Conservation (phyloP, 177 flowering plant species). For the Tripterygium wilfordii region DNA sequence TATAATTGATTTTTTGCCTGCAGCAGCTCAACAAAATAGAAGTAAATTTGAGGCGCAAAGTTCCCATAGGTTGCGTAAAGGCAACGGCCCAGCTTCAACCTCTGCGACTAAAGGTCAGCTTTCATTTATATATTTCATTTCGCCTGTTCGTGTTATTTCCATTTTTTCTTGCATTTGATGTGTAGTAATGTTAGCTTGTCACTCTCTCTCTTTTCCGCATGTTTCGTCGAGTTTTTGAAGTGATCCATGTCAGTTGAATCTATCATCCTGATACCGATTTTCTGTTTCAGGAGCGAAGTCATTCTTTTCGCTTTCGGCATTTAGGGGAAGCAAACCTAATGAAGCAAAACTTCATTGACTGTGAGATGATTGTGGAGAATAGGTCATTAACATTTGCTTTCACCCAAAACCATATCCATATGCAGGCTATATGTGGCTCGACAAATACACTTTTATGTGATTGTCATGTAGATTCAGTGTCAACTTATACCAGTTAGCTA, state of each 20-base stretch:
- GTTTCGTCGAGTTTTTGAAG: too few relatives aligned
- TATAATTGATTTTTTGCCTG: not conserved
- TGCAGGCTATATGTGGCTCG: not conserved
- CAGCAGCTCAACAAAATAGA: constrained; percentile 41
- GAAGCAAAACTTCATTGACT: constrained; percentile 38
- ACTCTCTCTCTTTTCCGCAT: too few relatives aligned
- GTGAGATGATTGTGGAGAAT: not conserved
- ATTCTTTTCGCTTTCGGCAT: constrained; percentile 88
- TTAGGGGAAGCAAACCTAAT: constrained; percentile 60
- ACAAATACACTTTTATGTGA: too few relatives aligned
- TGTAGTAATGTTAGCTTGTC: too few relatives aligned
- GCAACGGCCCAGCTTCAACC: constrained; percentile 35
- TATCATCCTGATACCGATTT: not conserved
- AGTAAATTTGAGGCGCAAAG: constrained; percentile 27
- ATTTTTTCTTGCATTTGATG: not conserved
- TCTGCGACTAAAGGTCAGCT: constrained; percentile 58
- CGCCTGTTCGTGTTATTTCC: not conserved
- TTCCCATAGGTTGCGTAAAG: constrained; percentile 42
- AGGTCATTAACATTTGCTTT: too few relatives aligned
- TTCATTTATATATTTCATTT: not conserved
- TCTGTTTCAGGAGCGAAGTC: constrained; percentile 64
- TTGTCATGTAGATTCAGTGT: too few relatives aligned
- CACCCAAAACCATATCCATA: not conserved
- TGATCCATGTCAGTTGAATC: not conserved
- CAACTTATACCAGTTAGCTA: too few relatives aligned